Base-by-base conservation (phyloP, 1,284 basidiomycete genomes). In the Marasmius sp. region DNA sequence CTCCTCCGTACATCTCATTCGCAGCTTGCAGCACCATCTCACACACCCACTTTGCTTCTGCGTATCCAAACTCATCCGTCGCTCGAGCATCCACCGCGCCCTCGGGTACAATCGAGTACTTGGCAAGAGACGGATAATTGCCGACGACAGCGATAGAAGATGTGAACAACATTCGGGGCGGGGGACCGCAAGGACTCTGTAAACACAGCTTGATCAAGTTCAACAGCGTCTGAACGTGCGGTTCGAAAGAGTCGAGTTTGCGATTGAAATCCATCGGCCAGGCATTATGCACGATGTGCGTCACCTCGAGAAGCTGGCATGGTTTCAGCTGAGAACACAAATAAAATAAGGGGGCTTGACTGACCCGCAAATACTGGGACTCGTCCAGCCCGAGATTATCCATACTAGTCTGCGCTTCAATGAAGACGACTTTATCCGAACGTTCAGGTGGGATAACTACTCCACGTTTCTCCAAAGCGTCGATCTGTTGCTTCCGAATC, bases 41-140 rank as follows among this genome's bases (percentile, higher is more conserved):
- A 57, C 74, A 83, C 0, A 91, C 88, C 88, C 88, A 91, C 73
- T 91, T 91, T 60, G 81, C 84, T 76, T 91, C 88, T 1, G 86
- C 85, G 71, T 91, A 91, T 0, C 89, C 89, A 51, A 72, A 70
- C 18, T 70, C 67, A 2, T 67, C 68, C 3, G 69, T 66, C 22
- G 69, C 64, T 1, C 60, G 60, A 3, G 73, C 67, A 22, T 68
- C 69, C n/a, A 75, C 64, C 7, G 67, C 62, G 11, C 51, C 63
- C 61, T 77, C 75, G 16, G 73, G 73, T 16, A 74, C 67, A 20
- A 48, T 71, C 69, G 22, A 65, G 59, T 1, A 68, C n/a, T n/a
- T 50, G 47, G 69, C 64, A 9, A 70, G 67, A 22, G 63, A 53
- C 3, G 72, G 71, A 63, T 71, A 74, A 11, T 70, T 70, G 22